Base-by-base conservation (phyloP, 1,284 basidiomycete species). In the Naganishia sp. region DNA sequence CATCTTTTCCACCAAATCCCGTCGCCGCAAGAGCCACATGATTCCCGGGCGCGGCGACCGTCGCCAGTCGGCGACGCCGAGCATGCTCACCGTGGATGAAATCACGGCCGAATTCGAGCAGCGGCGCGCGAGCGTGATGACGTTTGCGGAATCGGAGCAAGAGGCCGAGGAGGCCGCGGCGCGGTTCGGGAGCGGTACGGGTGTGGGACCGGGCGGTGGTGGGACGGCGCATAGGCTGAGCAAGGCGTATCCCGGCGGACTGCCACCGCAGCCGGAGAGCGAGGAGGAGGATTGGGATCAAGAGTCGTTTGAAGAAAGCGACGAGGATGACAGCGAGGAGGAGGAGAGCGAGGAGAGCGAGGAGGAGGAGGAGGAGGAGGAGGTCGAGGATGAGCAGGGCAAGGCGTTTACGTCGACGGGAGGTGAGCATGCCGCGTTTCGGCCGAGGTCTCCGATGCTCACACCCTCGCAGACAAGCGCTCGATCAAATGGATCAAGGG, bases 401-500 rank as follows among this genome's bases (percentile, higher is more conserved):
- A 79, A 79, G 61, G 80, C 81, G 11, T 78, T 87, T 69, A 87
- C 84, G 49, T 88, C 87, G 1, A 85, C 83, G 67, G 86, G 86
- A 76, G 85, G 87, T 88, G 72, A 78, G 82, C 77, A 13, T 55
- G 36, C 31, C 23, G 33, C 18, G 3, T 45, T 11, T 42, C 18
- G 33, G 42, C 45, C 69, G 46, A 53, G 16, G 57, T 49, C 28
- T 42, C 57, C 65, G 49, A 33, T 21, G 54, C 13, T 43, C 48
- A 18, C 55, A 15, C 44, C 49, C 25, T 1, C n/a, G 0, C 70
- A 83, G 81, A 81, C 63, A 84, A 84, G 68, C 80, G 81, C 80
- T 90, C 86, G 15, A 90, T 90, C 77, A 96, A 97, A 79, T 99
- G 96, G 96, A 94, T 98, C 82, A 97, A 96, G 74, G 96, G 96